Conservation (phyloP, 2,329 filamentous ascomycete species). For the Pseudogymnoascus sp. region DNA sequence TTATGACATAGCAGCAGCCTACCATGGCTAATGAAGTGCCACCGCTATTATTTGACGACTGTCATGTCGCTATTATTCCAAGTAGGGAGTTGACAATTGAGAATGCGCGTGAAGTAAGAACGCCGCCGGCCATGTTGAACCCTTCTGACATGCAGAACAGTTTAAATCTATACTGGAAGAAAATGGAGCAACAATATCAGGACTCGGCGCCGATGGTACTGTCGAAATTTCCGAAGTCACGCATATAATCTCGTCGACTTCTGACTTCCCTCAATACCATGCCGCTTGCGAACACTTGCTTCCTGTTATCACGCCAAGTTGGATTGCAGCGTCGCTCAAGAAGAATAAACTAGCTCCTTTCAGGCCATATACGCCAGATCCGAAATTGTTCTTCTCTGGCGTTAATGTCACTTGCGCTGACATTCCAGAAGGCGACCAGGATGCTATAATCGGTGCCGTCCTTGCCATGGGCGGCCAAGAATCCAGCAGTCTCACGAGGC, state of each 20-base stretch:
- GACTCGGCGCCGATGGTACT: constrained; percentile 31
- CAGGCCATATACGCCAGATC: constrained; percentile 83
- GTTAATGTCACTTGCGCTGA: constrained; percentile 77
- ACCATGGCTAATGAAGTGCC: not conserved
- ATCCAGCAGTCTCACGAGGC: constrained; percentile 58
- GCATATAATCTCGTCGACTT: constrained; percentile 65
- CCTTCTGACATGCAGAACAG: constrained; percentile 13
- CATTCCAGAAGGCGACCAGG: constrained; percentile 77
- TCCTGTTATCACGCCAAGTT: constrained; percentile 72
- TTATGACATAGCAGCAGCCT: constrained; percentile 3
- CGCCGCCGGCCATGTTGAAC: not conserved
- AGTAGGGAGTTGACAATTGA: constrained; percentile 19
- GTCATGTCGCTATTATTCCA: constrained; percentile 22
- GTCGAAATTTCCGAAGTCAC: constrained; percentile 40
- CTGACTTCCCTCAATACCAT: constrained; percentile 85
- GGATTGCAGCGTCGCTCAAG: constrained; percentile 65
- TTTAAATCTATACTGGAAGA: constrained; percentile 21
- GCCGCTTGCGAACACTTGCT: constrained; percentile 68
- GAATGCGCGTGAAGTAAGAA: not conserved
- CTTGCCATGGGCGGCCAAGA: constrained; percentile 83
- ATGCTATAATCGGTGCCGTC: constrained; percentile 84
- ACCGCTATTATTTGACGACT: constrained; percentile 21
- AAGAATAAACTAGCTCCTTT: constrained; percentile 67
- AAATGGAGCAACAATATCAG: constrained; percentile 30
- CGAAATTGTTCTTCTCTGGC: constrained; percentile 79